Conservation (phyloP, 164 flowering plant species). For the Piper longum region DNA sequence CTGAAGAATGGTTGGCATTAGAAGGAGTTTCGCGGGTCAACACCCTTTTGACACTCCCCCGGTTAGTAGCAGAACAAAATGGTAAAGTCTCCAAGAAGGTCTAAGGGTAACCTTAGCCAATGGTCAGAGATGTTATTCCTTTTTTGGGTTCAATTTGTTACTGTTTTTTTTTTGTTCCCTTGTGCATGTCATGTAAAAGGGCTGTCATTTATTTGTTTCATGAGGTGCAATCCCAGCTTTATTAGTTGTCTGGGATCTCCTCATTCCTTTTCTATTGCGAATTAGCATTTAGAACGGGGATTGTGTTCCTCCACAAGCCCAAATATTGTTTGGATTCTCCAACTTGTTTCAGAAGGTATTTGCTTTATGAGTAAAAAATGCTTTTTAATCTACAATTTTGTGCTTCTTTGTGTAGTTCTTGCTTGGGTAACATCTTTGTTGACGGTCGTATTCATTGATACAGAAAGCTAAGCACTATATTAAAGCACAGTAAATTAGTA, state of each 20-base stretch:
- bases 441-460: too few species aligned
- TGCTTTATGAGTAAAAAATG: too few species aligned
- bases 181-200: conserved; percentile 5
- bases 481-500: too few species aligned
- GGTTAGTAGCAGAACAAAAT: conserved; percentile 43
- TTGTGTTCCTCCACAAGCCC: not conserved
- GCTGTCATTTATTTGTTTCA: conserved; percentile 14
- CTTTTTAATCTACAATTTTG: too few species aligned
- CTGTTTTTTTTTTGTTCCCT: conserved; percentile 1
- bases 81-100: conserved; percentile 15
- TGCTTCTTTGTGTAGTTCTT: too few species aligned
- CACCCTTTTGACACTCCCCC: conserved; percentile 68
- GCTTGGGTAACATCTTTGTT: too few species aligned
- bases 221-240: conserved; percentile 42
- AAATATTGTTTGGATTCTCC: too few species aligned
- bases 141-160: conserved; percentile 2
- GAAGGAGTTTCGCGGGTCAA: conserved; percentile 89
- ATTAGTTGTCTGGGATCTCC: conserved; percentile 44
- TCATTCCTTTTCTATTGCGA: not conserved
- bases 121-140: not conserved
- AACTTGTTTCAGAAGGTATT: too few species aligned
- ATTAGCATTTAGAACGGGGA: not conserved
- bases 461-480: too few species aligned
- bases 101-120: conserved; percentile 9
- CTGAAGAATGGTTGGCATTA: conserved; percentile 66